Percentiles rank a stretch among this genome's conserved stretches.
Evolutionary conservation across 2,329 filamentous ascomycete genomes (phyloP).

Genomic region (Fusarium subglutinans): DNA sequence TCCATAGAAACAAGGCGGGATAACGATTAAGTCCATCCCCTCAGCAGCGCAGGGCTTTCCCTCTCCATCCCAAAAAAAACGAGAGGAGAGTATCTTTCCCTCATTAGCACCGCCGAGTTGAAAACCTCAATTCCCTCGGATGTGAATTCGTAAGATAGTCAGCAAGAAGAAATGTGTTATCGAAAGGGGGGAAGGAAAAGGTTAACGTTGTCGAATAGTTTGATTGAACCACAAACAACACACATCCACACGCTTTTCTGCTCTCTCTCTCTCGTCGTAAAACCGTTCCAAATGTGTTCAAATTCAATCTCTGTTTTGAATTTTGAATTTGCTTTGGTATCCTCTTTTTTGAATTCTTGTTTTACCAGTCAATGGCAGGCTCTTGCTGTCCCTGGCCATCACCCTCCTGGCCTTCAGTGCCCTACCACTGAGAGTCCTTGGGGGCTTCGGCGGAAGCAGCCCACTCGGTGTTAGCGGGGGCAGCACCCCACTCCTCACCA

Average conservation of each 20-base stretch:
- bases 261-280: slow-evolving; percentile 27
- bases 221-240: slow-evolving; percentile 37
- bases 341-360: slow-evolving; percentile 26
- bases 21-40: slow-evolving; percentile 90
- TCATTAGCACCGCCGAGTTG: slow-evolving; percentile 87
- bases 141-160: slow-evolving; percentile 34
- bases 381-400: background rate
- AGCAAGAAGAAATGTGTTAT: slow-evolving; percentile 36
- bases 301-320: slow-evolving; percentile 21
- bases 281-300: slow-evolving; percentile 18
- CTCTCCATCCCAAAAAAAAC: slow-evolving; percentile 61
- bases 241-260: slow-evolving; percentile 34
- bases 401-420: slow-evolving; percentile 32
- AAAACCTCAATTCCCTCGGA: slow-evolving; percentile 49
- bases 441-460: slow-evolving; percentile 67
- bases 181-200: slow-evolving; percentile 13
- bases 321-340: slow-evolving; percentile 28
- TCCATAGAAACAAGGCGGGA: slow-evolving; percentile 61
- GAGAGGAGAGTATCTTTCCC: slow-evolving; percentile 93
- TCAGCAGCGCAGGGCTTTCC: slow-evolving; percentile 98
- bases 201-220: slow-evolving; percentile 38
- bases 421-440: slow-evolving; percentile 66
- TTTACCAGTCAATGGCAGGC: slow-evolving; percentile 30
- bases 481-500: slow-evolving; percentile 71
- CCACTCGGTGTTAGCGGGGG: slow-evolving; percentile 74